Evolutionary conservation across 148 eudicot genomes (phyloP).

Genomic region (Chenopodium album): DNA sequence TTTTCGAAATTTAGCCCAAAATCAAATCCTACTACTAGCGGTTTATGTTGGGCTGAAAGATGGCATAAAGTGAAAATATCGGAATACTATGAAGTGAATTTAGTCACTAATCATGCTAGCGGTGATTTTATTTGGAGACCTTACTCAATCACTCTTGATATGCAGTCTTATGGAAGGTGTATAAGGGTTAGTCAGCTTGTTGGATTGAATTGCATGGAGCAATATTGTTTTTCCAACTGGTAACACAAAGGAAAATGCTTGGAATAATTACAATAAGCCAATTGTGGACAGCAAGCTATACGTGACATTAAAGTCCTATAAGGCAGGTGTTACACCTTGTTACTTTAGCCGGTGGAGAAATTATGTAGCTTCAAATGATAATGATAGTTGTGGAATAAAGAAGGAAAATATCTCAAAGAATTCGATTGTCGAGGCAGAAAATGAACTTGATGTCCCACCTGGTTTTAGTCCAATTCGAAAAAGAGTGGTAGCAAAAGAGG

Average conservation of each 20-base stretch:
- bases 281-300: slow-evolving; percentile 27
- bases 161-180: slow-evolving; percentile 34
- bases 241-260: slow-evolving; percentile 7
- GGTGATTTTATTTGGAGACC: slow-evolving; percentile 51
- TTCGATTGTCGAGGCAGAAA: neutral
- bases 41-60: slow-evolving; percentile 33
- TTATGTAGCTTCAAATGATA: neutral
- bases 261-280: slow-evolving; percentile 29
- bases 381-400: neutral
- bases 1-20: slow-evolving; percentile 39
- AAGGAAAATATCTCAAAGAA: slow-evolving; percentile 1
- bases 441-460: slow-evolving; percentile 33
- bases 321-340: slow-evolving; percentile 33
- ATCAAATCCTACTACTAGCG: slow-evolving; percentile 4
- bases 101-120: slow-evolving; percentile 21
- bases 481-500: neutral
- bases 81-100: slow-evolving; percentile 12
- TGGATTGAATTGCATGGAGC: slow-evolving; percentile 37
- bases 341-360: slow-evolving; percentile 46
- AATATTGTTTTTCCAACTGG: slow-evolving; percentile 21
- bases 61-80: slow-evolving; percentile 32
- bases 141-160: slow-evolving; percentile 29
- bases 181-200: slow-evolving; percentile 43
- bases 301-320: slow-evolving; percentile 29
- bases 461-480: slow-evolving; percentile 29